Conservation (phyloP, 176 grass and related monocot genomes). For the Musa acuminata region DNA sequence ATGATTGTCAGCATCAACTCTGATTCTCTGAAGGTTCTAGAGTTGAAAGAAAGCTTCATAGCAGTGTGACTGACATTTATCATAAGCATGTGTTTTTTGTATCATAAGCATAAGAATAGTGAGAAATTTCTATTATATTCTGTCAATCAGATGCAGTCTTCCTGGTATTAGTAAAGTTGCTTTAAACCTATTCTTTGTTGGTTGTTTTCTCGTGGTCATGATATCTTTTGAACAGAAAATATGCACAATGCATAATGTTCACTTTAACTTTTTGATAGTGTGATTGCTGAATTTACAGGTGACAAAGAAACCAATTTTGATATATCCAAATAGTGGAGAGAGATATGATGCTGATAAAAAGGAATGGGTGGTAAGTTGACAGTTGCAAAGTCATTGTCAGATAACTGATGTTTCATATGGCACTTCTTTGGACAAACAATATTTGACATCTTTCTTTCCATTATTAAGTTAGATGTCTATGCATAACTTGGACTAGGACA, state of each 20-base stretch:
- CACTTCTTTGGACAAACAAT: neutral
- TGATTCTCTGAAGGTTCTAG: neutral
- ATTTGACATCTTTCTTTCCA: too few relatives aligned
- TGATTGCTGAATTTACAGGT: constrained; percentile 28
- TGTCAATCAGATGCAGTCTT: too few relatives aligned
- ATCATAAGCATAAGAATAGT: too few relatives aligned
- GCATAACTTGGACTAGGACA: too few relatives aligned
- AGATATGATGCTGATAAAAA: constrained; percentile 74
- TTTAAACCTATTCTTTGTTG: neutral
- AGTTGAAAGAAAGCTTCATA: neutral
- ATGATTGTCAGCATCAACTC: neutral
- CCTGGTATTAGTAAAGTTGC: neutral
- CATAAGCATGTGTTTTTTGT: too few relatives aligned
- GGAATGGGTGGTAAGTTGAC: constrained; percentile 84
- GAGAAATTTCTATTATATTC: too few relatives aligned
- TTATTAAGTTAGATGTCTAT: too few relatives aligned
- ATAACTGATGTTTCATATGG: neutral
- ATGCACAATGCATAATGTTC: too few relatives aligned
- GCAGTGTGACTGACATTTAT: too few relatives aligned
- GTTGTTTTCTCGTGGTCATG: too few relatives aligned
- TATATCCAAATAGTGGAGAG: constrained; percentile 88
- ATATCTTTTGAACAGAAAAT: too few relatives aligned
- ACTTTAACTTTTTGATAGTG: too few relatives aligned
- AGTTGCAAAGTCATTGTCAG: neutral
- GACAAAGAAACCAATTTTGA: constrained; percentile 84